These are phyloP conservation scores for Phytophthora aleatoria DNA, from an alignment of 352 stramenopile genomes.

Conservation along the genomic window DNA sequence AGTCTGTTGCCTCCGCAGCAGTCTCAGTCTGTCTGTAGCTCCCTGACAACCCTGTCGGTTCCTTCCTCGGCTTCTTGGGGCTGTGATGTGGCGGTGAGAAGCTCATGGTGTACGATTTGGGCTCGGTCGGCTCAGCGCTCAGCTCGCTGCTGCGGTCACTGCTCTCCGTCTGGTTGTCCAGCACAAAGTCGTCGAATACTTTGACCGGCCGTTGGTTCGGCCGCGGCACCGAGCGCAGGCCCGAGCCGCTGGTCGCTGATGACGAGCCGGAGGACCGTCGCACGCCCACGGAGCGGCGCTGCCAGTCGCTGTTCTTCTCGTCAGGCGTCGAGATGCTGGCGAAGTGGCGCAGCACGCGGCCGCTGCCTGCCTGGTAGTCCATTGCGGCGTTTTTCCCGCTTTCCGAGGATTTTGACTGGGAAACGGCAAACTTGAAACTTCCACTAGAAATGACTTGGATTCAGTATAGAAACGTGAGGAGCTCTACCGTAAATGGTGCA, in stretches of 20 bases:
- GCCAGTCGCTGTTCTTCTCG: slow-evolving; percentile 34
- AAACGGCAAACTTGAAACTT: slow-evolving; percentile 17
- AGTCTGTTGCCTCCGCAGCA: slow-evolving; percentile 16
- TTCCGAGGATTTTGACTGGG: slow-evolving; percentile 21
- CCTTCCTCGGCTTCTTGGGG: slow-evolving; percentile 15
- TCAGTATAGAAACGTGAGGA: slow-evolving; percentile 20
- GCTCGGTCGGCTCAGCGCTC: slow-evolving; percentile 13
- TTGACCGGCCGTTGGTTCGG: slow-evolving; percentile 14
- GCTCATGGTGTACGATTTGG: slow-evolving; percentile 32
- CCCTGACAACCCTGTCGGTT: neutral
- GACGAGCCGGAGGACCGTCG: slow-evolving; percentile 10
- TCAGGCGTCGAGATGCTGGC: slow-evolving; percentile 52
- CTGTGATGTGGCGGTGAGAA: slow-evolving; percentile 37
- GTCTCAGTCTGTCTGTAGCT: slow-evolving; percentile 2
- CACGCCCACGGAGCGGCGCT: slow-evolving; percentile 13
- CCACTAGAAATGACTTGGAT: slow-evolving; percentile 8
- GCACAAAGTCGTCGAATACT: slow-evolving; percentile 36
- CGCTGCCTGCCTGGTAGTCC: slow-evolving; percentile 60
- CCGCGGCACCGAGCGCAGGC: slow-evolving; percentile 26
- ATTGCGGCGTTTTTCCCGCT: slow-evolving; percentile 24
- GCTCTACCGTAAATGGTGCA: neutral
- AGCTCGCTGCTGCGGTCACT: slow-evolving; percentile 31
- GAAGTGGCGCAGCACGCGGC: slow-evolving; percentile 69
- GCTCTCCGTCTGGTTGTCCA: slow-evolving; percentile 40
- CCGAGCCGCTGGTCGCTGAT: slow-evolving; percentile 2